Percentiles rank a stretch among this genome's conserved stretches.
Evolutionary conservation across 495 filamentous ascomycete genomes (phyloP).

Genomic region (Aspergillus mulundensis): DNA sequence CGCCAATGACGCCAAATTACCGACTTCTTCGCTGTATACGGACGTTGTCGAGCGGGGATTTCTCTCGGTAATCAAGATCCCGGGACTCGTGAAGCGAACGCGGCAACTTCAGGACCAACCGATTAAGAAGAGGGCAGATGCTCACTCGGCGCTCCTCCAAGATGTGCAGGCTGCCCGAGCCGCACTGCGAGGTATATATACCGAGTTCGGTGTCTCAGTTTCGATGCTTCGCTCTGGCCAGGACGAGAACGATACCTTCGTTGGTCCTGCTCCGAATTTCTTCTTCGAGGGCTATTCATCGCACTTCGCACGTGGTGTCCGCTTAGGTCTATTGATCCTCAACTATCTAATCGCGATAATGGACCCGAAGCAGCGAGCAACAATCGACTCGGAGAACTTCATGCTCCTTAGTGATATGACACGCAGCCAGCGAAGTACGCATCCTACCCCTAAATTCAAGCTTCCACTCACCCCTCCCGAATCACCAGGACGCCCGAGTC

Average conservation of each 20-base stretch:
- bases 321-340: conserved; percentile 23
- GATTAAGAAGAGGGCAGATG: conserved; percentile 3
- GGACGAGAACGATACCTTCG: conserved; percentile 16
- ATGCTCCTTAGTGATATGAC: conserved; percentile 10
- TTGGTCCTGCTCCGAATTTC: conserved; percentile 25
- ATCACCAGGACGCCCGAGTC: conserved; percentile 13
- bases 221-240: conserved; percentile 24
- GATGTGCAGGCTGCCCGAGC: conserved; percentile 23
- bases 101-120: conserved; percentile 14
- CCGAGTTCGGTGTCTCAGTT: conserved; percentile 25
- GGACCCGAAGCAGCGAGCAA: conserved; percentile 20
- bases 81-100: conserved; percentile 24
- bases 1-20: conserved; percentile 27
- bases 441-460: neutral
- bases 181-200: conserved; percentile 23
- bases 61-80: conserved; percentile 24
- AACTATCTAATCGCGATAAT: conserved; percentile 26
- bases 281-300: conserved; percentile 28
- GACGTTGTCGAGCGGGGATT: conserved; percentile 29
- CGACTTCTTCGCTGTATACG: conserved; percentile 27
- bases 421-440: neutral
- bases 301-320: conserved; percentile 23
- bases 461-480: conserved; percentile 14
- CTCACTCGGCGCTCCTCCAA: conserved; percentile 14
- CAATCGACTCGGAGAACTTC: conserved; percentile 19